phyloP scores from a whole-genome alignment of 1,139 yeast species.

The Taphrina populina region DNA sequence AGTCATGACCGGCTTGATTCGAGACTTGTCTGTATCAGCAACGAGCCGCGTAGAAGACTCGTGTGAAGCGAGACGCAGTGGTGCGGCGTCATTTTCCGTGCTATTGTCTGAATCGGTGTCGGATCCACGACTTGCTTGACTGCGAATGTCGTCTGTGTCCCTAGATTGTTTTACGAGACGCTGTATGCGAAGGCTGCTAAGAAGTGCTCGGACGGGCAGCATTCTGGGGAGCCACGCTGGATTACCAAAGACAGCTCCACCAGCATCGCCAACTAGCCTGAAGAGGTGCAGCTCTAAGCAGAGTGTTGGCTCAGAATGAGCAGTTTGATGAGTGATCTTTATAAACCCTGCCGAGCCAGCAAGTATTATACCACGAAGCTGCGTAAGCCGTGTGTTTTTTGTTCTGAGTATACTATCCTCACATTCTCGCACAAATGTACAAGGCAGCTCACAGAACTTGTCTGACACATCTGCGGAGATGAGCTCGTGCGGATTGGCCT shows the following conservation, averaged over 20 bases:
- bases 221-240: constrained; percentile 4
- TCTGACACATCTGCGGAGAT: constrained; percentile 24
- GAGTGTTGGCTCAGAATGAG: neutral
- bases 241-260: constrained; percentile 20
- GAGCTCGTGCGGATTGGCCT: constrained; percentile 5
- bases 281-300: constrained; percentile 7
- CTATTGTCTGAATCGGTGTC: too few relatives aligned
- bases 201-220: neutral
- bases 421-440: constrained; percentile 10
- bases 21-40: neutral
- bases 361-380: constrained; percentile 8
- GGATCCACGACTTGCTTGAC: constrained; percentile 22
- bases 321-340: neutral
- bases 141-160: constrained; percentile 12
- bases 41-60: neutral
- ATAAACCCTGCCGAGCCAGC: neutral
- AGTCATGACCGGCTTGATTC: neutral
- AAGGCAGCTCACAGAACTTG: constrained; percentile 4
- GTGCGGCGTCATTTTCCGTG: too few relatives aligned
- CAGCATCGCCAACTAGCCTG: constrained; percentile 4
- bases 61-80: too few relatives aligned
- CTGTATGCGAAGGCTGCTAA: neutral
- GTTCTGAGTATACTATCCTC: neutral
- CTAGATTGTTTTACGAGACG: neutral
- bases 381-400: constrained; percentile 12